Base-by-base conservation (phyloP, 2,329 filamentous ascomycete species). In the Cytospora paraplurivora region DNA sequence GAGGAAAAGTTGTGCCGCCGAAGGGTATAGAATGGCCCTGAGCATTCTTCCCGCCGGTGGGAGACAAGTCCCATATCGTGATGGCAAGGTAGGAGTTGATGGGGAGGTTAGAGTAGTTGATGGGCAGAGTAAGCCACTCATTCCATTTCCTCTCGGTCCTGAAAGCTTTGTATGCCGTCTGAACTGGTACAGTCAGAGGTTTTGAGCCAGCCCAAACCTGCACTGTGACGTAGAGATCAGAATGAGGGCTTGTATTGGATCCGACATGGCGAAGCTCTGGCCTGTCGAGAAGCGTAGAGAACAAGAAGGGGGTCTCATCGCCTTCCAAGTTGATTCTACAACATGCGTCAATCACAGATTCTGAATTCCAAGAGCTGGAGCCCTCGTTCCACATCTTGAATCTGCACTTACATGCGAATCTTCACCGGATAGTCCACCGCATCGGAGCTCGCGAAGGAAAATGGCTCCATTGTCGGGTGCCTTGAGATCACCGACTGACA, bases 171-270 rank as follows among this genome's bases (percentile, higher is more conserved):
- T 98, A 98, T 32, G 92, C 85, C 3, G 95, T 99, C 75, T 98
- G 94, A 12, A 96, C 85, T 0, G 93, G 91, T 1, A 98, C 91
- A 0, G 93, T 96, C 69, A 99, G 79, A 41, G 94, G 93, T 75
- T 99, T 99, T 34, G 93, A 97, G 71, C 96, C 93, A 13, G 93
- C 92, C 90, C 94, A 99, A 71, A 98, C 85, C 76, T 98, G 95
- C 10, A 89, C 90, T 0, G 93, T 97, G 56, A 96, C 88, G 73
- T 94, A 97, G 55, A 99, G 88, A 74, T 99, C 95, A 33, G 93
- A 97, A 73, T 89, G 81, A 0, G 89, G 81, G 75, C 91, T 93
- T 67, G 88, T 85, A 71, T 94, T 95, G 21, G 94, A 97, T 57
- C 92, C 94, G 62, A 95, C 84, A 73, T 98, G 91, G 68, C 93